Evolutionary conservation across 192 early-diverging fungal genomes (phyloP).

Genomic region (Podila epicladia): DNA sequence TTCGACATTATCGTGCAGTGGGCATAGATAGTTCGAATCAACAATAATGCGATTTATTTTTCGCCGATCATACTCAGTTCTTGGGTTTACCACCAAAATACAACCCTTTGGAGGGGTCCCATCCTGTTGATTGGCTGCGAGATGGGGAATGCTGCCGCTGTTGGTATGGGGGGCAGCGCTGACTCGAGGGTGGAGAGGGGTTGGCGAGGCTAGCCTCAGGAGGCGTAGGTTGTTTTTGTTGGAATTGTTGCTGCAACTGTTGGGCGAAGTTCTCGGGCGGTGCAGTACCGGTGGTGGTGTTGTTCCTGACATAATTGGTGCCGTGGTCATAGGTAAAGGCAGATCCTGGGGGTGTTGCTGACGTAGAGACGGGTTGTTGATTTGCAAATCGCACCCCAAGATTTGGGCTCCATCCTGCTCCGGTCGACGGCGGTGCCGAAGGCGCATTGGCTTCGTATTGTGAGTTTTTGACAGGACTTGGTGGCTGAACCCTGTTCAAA

Average conservation of each 20-base stretch:
- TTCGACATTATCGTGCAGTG: not conserved
- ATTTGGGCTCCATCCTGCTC: conserved; percentile 29
- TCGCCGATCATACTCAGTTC: conserved; percentile 2
- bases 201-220: not conserved
- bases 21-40: too few species aligned
- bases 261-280: conserved; percentile 24
- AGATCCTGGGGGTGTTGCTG: not conserved
- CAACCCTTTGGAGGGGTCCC: conserved; percentile 39
- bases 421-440: not conserved
- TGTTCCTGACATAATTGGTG: not conserved
- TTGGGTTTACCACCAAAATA: conserved; percentile 43
- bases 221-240: conserved; percentile 20
- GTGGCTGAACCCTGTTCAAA: conserved; percentile 26
- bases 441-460: conserved; percentile 39
- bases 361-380: not conserved
- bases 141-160: not conserved
- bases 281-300: not conserved
- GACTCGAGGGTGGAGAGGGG: conserved; percentile 1
- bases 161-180: not conserved
- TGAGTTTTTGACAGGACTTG: conserved; percentile 11
- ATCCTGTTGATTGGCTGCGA: conserved; percentile 5
- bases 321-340: conserved; percentile 8
- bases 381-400: conserved; percentile 28
- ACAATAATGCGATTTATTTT: not conserved
- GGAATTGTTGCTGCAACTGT: conserved; percentile 34